phyloP scores from a whole-genome alignment of 2,329 filamentous ascomycete species.

The Penicillium olsonii region DNA sequence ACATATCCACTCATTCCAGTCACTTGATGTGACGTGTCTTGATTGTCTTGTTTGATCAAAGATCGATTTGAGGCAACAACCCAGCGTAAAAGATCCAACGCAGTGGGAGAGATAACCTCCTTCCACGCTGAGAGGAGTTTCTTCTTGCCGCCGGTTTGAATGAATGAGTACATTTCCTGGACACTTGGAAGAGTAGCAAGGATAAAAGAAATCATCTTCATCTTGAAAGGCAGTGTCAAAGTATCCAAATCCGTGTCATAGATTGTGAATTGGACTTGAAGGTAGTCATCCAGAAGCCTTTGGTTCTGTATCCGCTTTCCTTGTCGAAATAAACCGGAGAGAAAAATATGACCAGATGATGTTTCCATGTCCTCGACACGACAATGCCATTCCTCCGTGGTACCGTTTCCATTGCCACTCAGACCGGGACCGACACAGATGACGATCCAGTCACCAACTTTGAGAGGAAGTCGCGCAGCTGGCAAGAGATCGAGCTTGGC shows the following conservation, averaged over 20 bases:
- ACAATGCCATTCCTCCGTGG: constrained; percentile 45
- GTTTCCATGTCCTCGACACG: constrained; percentile 49
- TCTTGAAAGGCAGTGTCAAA: constrained; percentile 30
- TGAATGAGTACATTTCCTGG: constrained; percentile 46
- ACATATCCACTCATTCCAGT: constrained; percentile 66
- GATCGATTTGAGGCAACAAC: constrained; percentile 88
- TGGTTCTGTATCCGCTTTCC: neutral
- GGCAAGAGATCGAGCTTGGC: constrained; percentile 47
- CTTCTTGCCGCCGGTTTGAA: constrained; percentile 32
- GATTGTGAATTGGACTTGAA: constrained; percentile 21
- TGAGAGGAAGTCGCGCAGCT: constrained; percentile 36
- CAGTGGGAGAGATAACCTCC: constrained; percentile 63
- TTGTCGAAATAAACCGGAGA: constrained; percentile 29
- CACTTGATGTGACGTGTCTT: constrained; percentile 53
- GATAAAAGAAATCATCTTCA: constrained; percentile 33
- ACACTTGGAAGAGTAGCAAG: constrained; percentile 44
- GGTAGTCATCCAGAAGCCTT: neutral
- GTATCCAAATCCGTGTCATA: constrained; percentile 47
- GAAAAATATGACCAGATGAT: constrained; percentile 47
- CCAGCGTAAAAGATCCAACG: constrained; percentile 74
- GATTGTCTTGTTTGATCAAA: constrained; percentile 72
- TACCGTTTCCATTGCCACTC: neutral
- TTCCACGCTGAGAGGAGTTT: constrained; percentile 55
- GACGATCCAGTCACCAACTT: constrained; percentile 56
- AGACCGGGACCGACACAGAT: constrained; percentile 21